These are phyloP conservation scores for Amanita brunnescens DNA, from an alignment of 768 basidiomycete genomes.

Conservation along the genomic window DNA sequence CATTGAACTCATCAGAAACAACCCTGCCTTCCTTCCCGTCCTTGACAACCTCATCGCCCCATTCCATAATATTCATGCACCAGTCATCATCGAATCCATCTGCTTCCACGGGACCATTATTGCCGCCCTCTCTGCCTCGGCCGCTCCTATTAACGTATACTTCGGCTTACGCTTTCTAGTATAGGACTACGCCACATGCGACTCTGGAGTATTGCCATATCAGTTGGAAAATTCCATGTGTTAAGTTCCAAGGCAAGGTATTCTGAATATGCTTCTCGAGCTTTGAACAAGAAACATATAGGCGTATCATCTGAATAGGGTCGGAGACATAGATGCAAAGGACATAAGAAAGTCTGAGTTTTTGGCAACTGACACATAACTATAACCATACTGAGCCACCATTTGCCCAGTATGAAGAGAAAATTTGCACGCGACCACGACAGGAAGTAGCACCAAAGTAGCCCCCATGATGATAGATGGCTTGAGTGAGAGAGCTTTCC, in stretches of 20 bases:
- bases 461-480: slow-evolving; percentile 9
- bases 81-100: slow-evolving; percentile 6
- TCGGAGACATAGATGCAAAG: slow-evolving; percentile 1
- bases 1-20: background rate
- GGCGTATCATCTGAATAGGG: slow-evolving; percentile 7
- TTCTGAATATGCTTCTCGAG: too few species aligned
- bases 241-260: background rate
- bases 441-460: background rate
- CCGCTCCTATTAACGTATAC: too few species aligned
- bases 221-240: slow-evolving; percentile 2
- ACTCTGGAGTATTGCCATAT: slow-evolving; percentile 2
- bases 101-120: slow-evolving; percentile 6
- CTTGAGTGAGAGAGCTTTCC: slow-evolving; percentile 9
- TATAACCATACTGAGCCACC: background rate
- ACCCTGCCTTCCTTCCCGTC: slow-evolving; percentile 5
- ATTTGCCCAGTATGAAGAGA: background rate
- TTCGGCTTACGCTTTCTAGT: too few species aligned
- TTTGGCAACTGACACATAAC: slow-evolving; percentile 2
- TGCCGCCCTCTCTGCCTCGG: slow-evolving; percentile 1
- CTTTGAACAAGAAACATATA: background rate
- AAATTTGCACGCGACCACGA: too few species aligned
- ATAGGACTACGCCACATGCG: slow-evolving; percentile 7
- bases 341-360: slow-evolving; percentile 1
- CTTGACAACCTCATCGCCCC: slow-evolving; percentile 4
- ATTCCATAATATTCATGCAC: slow-evolving; percentile 7